Evolutionary conservation across 192 early-diverging fungal species (phyloP).

Genomic region (Coemansia sp.): DNA sequence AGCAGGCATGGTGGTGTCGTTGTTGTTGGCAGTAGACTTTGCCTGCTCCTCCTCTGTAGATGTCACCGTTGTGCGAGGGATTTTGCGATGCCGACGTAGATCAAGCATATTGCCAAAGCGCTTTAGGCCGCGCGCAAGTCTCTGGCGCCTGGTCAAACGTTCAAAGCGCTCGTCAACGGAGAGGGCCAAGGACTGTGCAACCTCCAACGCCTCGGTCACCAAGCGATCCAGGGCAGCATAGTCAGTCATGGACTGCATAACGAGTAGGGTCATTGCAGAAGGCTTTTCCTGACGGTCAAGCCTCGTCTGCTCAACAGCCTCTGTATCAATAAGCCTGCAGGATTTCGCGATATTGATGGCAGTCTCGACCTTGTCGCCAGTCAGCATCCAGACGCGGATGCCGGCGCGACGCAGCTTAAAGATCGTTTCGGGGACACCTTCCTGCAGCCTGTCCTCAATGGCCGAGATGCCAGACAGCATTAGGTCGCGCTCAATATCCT

Average conservation of each 20-base stretch:
- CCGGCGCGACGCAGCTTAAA: slow-evolving; percentile 70
- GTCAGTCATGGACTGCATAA: slow-evolving; percentile 36
- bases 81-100: slow-evolving; percentile 1
- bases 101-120: slow-evolving; percentile 35
- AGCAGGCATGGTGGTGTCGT: not conserved
- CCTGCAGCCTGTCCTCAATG: slow-evolving; percentile 87
- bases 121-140: slow-evolving; percentile 40
- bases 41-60: not conserved
- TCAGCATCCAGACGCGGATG: slow-evolving; percentile 88
- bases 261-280: slow-evolving; percentile 24
- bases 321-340: slow-evolving; percentile 62
- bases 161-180: slow-evolving; percentile 45
- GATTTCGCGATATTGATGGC: slow-evolving; percentile 89
- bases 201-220: slow-evolving; percentile 20
- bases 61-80: no score
- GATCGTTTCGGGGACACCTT: slow-evolving; percentile 82
- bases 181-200: slow-evolving; percentile 10
- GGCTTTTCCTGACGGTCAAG: slow-evolving; percentile 13
- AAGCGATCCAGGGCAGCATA: slow-evolving; percentile 14
- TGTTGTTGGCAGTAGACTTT: not conserved
- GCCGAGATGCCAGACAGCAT: slow-evolving; percentile 80
- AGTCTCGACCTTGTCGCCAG: slow-evolving; percentile 89
- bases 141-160: slow-evolving; percentile 17
- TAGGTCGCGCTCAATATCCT: slow-evolving; percentile 71
- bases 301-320: slow-evolving; percentile 22